These are phyloP conservation scores for Brassica hybrid DNA, from an alignment of 441 rosid genomes.

Conservation along the genomic window DNA sequence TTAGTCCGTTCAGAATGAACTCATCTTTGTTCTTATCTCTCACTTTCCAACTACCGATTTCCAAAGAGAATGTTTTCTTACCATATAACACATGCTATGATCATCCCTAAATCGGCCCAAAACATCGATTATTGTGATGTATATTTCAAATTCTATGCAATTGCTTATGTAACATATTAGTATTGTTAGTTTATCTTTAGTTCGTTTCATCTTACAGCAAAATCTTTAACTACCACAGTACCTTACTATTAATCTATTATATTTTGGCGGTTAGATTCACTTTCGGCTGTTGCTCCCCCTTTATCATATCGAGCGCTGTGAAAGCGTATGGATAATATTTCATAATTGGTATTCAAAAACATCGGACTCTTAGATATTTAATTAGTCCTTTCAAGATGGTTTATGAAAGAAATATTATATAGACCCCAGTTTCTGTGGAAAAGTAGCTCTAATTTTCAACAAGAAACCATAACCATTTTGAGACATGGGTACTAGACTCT, in stretches of 20 bases:
- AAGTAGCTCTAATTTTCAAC: not conserved
- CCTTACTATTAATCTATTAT: not conserved
- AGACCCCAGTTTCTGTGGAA: constrained; percentile 5
- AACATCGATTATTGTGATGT: not conserved
- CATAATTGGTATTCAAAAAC: not conserved
- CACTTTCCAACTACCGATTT: not conserved
- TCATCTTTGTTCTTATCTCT: not conserved
- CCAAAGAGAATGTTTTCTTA: not conserved
- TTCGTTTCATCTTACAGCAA: not conserved
- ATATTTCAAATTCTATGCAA: constrained; percentile 1
- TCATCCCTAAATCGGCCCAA: not conserved
- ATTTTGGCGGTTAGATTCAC: not conserved
- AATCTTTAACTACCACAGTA: not conserved
- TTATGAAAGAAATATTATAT: not conserved
- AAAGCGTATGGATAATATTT: not conserved
- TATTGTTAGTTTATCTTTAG: not conserved
- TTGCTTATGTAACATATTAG: not conserved
- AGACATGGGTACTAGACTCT: not conserved
- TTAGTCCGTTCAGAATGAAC: not conserved
- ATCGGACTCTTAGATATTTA: not conserved
- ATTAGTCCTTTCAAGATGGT: not conserved
- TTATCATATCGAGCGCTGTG: not conserved
- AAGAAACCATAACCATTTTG: constrained; percentile 7
- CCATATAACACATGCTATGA: not conserved
- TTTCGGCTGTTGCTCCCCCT: not conserved